phyloP scores from a whole-genome alignment of 495 filamentous ascomycete species.

The Hypoxylon fuscum region DNA sequence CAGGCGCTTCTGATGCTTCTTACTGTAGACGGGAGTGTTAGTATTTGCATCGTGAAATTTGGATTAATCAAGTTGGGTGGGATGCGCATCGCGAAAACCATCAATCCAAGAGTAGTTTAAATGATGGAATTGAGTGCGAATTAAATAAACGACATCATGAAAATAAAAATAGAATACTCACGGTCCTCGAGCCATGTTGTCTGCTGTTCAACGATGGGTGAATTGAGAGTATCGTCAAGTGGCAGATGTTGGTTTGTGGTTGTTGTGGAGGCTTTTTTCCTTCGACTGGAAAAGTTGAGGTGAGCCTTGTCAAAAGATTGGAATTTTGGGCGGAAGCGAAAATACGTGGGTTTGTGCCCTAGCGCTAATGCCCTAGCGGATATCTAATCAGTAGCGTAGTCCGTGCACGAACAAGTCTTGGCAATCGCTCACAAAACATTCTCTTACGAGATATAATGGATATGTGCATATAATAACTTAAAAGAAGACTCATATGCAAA shows the following conservation, averaged over 20 bases:
- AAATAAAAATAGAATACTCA: constrained; percentile 45
- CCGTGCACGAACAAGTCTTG: constrained; percentile 5
- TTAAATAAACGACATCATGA: too few relatives aligned
- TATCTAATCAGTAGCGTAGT: constrained; percentile 1
- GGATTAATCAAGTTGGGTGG: neutral
- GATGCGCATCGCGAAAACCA: constrained; percentile 8
- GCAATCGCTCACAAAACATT: neutral
- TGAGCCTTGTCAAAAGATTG: constrained; percentile 10
- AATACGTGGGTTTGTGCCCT: constrained; percentile 45
- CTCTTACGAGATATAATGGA: neutral
- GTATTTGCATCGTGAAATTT: constrained; percentile 3
- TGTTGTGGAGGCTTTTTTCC: constrained; percentile 33
- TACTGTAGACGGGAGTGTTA: constrained; percentile 62
- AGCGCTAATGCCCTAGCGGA: constrained; percentile 12
- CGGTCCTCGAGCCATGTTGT: constrained; percentile 61
- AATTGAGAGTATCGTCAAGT: constrained; percentile 31
- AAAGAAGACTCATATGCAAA: neutral
- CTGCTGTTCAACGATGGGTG: constrained; percentile 40
- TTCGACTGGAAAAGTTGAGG: constrained; percentile 36
- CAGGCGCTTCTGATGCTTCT: constrained; percentile 99
- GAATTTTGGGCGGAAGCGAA: constrained; percentile 41
- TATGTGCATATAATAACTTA: neutral
- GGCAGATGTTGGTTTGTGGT: constrained; percentile 15
- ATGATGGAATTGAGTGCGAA: neutral
- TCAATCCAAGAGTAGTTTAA: neutral